Evolutionary conservation across 371 early-diverging fungal species (phyloP).

Genomic region (Apophysomyces variabilis): DNA sequence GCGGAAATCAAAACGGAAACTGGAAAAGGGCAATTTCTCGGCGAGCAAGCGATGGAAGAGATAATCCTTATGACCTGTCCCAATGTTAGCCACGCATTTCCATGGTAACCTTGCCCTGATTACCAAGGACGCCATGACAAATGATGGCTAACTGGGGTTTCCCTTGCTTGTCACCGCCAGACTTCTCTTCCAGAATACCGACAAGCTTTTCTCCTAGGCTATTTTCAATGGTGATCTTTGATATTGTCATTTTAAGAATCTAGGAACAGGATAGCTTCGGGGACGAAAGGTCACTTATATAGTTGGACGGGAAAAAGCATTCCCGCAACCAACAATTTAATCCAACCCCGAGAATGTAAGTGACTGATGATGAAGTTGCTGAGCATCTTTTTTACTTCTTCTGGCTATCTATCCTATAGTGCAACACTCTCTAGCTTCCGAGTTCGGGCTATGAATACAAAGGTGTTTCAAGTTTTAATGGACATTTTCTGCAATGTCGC

Average conservation of each 20-base stretch:
- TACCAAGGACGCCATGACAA: constrained; percentile 36
- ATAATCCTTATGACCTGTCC: constrained; percentile 53
- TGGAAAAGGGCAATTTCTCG: constrained; percentile 45
- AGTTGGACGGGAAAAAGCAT: too few relatives aligned
- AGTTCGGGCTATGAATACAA: too few relatives aligned
- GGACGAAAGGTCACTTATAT: not conserved
- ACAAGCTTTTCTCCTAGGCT: constrained; percentile 16
- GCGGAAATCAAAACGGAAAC: constrained; percentile 57
- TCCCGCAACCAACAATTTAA: too few relatives aligned
- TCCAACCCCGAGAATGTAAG: too few relatives aligned
- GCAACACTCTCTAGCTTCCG: too few relatives aligned
- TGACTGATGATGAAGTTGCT: too few relatives aligned
- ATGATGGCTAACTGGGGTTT: constrained; percentile 20
- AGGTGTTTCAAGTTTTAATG: not conserved
- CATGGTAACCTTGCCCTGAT: not conserved
- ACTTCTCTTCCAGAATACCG: constrained; percentile 24
- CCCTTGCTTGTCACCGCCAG: not conserved
- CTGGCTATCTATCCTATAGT: too few relatives aligned
- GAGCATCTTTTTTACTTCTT: too few relatives aligned
- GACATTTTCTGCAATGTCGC: constrained; percentile 21
- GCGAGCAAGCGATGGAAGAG: constrained; percentile 54
- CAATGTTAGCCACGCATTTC: not conserved
- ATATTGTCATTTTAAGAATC: constrained; percentile 14
- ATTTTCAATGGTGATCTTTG: constrained; percentile 19
- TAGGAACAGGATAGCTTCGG: not conserved